A percentile compares a stretch with the other conserved stretches of the same genome.
Conservation (phyloP, 2,329 filamentous ascomycete genomes). For the Cytospora mali region DNA sequence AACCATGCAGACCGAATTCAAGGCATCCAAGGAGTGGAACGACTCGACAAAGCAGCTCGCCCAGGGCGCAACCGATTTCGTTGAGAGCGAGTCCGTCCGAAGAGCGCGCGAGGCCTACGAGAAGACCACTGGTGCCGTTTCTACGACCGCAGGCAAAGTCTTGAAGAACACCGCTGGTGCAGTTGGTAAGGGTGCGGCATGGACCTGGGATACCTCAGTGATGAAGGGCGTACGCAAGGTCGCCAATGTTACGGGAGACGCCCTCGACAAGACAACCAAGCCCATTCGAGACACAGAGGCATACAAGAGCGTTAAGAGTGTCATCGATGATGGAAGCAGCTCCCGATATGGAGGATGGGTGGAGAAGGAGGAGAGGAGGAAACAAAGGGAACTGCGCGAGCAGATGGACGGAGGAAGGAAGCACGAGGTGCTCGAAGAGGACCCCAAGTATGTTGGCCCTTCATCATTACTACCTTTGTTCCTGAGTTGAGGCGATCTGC, state of each 20-base stretch:
- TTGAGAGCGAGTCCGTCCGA: conserved; percentile 88
- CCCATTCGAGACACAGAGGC: conserved; percentile 93
- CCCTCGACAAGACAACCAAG: conserved; percentile 90
- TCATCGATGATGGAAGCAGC: conserved; percentile 95
- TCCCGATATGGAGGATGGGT: conserved; percentile 95
- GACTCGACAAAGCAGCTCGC: conserved; percentile 95
- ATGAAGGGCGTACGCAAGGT: conserved; percentile 89
- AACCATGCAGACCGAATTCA: conserved; percentile 91
- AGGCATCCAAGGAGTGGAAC: conserved; percentile 98
- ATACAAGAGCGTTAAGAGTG: conserved; percentile 91
- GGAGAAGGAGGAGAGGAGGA: conserved; percentile 91
- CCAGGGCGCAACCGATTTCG: conserved; percentile 85
- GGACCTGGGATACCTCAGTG: conserved; percentile 95
- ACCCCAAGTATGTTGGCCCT: conserved; percentile 73
- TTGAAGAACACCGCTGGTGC: conserved; percentile 83
- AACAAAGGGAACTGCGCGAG: conserved; percentile 73
- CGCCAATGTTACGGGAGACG: conserved; percentile 81
- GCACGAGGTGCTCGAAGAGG: conserved; percentile 71
- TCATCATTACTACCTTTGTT: conserved; percentile 26
- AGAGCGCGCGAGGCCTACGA: conserved; percentile 85
- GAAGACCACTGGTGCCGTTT: conserved; percentile 80
- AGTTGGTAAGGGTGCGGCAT: conserved; percentile 87
- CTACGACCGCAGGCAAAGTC: conserved; percentile 75
- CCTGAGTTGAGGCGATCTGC: conserved; percentile 3
- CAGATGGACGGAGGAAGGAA: conserved; percentile 57